Conservation (phyloP, 1,284 basidiomycete species). For the Tremellales sp. region DNA sequence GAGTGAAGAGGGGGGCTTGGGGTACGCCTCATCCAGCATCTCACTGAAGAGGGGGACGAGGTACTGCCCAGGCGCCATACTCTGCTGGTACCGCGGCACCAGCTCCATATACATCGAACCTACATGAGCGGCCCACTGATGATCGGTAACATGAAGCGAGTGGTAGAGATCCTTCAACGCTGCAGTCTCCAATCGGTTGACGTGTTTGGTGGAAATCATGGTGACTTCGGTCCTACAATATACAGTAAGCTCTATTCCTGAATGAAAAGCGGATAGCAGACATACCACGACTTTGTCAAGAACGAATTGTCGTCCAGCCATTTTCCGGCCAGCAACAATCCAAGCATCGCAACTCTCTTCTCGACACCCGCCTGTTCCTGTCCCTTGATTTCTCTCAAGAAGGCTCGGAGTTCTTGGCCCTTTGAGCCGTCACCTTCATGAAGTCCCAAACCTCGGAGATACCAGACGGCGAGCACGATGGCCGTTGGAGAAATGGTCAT, state of each 20-base stretch:
- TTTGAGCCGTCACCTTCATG: conserved; percentile 53
- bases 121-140: conserved; percentile 33
- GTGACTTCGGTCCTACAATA: conserved; percentile 33
- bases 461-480: conserved; percentile 74
- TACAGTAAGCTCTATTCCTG: conserved; percentile 1
- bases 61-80: conserved; percentile 9
- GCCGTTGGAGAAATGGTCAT: conserved; percentile 77
- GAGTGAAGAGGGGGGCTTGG: conserved; percentile 4
- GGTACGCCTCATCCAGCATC: conserved; percentile 22
- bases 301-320: conserved; percentile 91
- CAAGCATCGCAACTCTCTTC: conserved; percentile 59
- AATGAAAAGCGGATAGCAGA: conserved; percentile 10
- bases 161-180: conserved; percentile 31
- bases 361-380: conserved; percentile 53
- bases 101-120: conserved; percentile 19
- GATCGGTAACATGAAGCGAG: conserved; percentile 28
- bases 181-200: conserved; percentile 34
- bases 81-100: conserved; percentile 11
- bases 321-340: conserved; percentile 83
- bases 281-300: conserved; percentile 85
- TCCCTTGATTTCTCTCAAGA: conserved; percentile 51
- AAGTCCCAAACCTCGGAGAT: conserved; percentile 72
- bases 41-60: conserved; percentile 8
- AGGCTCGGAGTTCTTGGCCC: conserved; percentile 62
- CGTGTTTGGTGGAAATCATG: conserved; percentile 26